Conservation (phyloP, 73 alveolate genomes). For the Paramecium caudatum region DNA sequence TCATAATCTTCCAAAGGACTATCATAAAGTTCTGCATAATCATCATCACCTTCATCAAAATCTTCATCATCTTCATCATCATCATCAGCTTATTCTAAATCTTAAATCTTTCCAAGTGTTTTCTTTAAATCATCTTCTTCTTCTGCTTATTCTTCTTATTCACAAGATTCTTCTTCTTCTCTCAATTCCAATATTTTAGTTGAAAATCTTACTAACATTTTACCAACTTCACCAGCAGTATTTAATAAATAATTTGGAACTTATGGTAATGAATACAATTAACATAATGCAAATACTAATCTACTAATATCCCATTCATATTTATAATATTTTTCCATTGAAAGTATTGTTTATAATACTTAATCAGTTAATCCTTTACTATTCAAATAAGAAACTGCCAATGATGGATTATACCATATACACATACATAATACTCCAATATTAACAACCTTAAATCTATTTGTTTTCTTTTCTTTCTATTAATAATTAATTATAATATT, state of each 20-base stretch:
- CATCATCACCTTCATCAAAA: conserved; percentile 68
- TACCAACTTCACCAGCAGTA: conserved; percentile 72
- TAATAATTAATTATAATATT: background rate
- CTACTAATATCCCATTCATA: conserved; percentile 81
- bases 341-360: conserved; percentile 69
- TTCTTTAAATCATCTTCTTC: conserved; percentile 76
- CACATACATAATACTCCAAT: conserved; percentile 82
- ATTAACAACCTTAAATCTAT: conserved; percentile 72
- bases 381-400: conserved; percentile 71
- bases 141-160: conserved; percentile 78
- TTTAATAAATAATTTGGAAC: conserved; percentile 69
- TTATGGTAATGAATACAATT: conserved; percentile 72
- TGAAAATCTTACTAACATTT: conserved; percentile 70
- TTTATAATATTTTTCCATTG: conserved; percentile 71
- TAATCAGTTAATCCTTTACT: conserved; percentile 58
- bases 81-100: conserved; percentile 62
- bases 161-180: conserved; percentile 75
- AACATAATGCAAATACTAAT: conserved; percentile 78
- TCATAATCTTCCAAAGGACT: conserved; percentile 78
- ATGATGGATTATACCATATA: conserved; percentile 81
- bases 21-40: conserved; percentile 78
- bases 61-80: conserved; percentile 78
- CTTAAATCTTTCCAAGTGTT: conserved; percentile 28
- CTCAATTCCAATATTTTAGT: conserved; percentile 77
- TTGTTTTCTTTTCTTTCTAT: conserved; percentile 66